Evolutionary conservation across 2,329 filamentous ascomycete genomes (phyloP).

Genomic region (Alternaria rosae): DNA sequence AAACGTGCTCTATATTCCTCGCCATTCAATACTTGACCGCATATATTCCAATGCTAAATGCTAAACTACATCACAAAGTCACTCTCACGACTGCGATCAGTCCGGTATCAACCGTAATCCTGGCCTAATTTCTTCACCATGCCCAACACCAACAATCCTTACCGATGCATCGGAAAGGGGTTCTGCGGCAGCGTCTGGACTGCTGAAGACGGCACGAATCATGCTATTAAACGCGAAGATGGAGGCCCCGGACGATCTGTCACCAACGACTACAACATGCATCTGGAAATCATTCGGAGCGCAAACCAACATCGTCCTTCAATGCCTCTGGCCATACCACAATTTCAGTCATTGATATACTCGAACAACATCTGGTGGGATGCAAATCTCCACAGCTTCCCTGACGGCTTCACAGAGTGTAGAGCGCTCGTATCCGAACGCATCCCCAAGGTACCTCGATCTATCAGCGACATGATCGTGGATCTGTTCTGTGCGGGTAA

Average conservation of each 20-base stretch:
- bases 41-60: background rate
- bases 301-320: conserved; percentile 1
- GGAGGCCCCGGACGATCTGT: conserved; percentile 24
- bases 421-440: conserved; percentile 16
- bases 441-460: conserved; percentile 19
- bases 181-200: conserved; percentile 29
- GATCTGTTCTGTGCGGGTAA: conserved; percentile 23
- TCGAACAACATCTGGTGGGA: conserved; percentile 16
- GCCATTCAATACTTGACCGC: no score
- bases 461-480: conserved; percentile 20
- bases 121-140: background rate
- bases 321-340: conserved; percentile 18
- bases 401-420: conserved; percentile 15
- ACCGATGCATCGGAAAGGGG: conserved; percentile 26
- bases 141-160: background rate
- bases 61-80: background rate
- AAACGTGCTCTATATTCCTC: background rate
- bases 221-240: conserved; percentile 28
- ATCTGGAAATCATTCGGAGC: conserved; percentile 15
- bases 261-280: conserved; percentile 28
- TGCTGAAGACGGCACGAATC: conserved; percentile 6
- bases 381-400: conserved; percentile 13
- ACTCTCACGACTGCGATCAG: background rate
- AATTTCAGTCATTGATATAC: conserved; percentile 19
- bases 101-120: background rate